A percentile compares a stretch with the other conserved stretches of the same genome.
phyloP scores from a whole-genome alignment of 1,139 yeast genomes.

The Diutina sp. region DNA sequence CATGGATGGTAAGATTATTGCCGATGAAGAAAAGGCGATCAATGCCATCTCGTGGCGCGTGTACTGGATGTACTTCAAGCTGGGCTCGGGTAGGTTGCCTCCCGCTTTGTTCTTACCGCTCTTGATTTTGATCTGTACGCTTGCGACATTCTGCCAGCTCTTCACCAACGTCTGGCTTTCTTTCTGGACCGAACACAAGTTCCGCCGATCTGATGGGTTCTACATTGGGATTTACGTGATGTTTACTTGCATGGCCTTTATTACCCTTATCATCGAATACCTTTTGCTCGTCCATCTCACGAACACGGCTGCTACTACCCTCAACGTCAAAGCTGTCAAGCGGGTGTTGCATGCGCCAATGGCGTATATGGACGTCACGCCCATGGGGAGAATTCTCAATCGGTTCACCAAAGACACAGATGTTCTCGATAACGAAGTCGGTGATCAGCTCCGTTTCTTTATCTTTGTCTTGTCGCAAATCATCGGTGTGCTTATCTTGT shows the following conservation, averaged over 20 bases:
- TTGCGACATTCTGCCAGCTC: not conserved
- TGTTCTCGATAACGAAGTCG: constrained; percentile 9
- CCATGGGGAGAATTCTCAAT: constrained; percentile 10
- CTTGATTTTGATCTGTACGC: not conserved
- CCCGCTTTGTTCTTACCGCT: not conserved
- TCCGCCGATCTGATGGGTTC: constrained; percentile 27
- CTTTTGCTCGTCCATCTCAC: constrained; percentile 25
- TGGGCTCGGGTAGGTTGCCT: constrained; percentile 40
- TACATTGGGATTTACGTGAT: constrained; percentile 66
- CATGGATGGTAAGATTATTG: constrained; percentile 18
- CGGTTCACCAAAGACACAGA: constrained; percentile 11
- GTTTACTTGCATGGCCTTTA: constrained; percentile 24
- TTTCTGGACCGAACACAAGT: constrained; percentile 61
- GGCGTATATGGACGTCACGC: constrained; percentile 10
- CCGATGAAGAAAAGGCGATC: constrained; percentile 28
- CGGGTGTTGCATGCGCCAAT: constrained; percentile 29
- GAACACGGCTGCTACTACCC: constrained; percentile 12
- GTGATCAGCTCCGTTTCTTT: constrained; percentile 43
- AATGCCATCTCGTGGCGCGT: constrained; percentile 29
- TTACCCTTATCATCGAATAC: constrained; percentile 35
- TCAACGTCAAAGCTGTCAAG: constrained; percentile 36
- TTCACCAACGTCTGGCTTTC: constrained; percentile 45
- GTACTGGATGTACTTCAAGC: constrained; percentile 30
- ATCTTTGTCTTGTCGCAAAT: constrained; percentile 39
- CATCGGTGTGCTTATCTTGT: constrained; percentile 51